A percentile compares a stretch with the other conserved stretches of the same genome.
phyloP scores from a whole-genome alignment of 805 yeast species.

The Candida oleophila region DNA sequence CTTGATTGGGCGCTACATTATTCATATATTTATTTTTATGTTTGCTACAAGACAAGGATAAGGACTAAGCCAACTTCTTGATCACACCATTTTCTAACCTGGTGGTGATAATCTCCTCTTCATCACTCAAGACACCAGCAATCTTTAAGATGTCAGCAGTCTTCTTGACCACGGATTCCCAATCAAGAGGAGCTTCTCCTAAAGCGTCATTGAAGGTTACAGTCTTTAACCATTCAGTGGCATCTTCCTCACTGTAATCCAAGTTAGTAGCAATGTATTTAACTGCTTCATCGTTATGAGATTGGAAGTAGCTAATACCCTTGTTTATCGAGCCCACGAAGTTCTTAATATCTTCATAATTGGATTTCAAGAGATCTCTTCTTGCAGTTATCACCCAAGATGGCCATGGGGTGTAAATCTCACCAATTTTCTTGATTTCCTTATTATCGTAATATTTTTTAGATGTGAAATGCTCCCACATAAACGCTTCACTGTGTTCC shows the following conservation, averaged over 20 bases:
- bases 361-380: conserved; percentile 30
- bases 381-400: conserved; percentile 80
- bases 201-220: conserved; percentile 57
- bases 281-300: conserved; percentile 62
- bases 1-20: too few species aligned
- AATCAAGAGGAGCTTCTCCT: conserved; percentile 42
- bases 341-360: conserved; percentile 20
- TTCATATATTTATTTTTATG: too few species aligned
- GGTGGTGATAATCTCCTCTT: conserved; percentile 19
- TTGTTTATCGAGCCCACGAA: conserved; percentile 57
- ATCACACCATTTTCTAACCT: conserved; percentile 26
- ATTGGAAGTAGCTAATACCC: conserved; percentile 67
- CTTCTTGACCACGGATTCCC: conserved; percentile 48
- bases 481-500: conserved; percentile 70
- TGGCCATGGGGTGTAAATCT: conserved; percentile 95
- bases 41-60: too few species aligned
- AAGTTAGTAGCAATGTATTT: conserved; percentile 62
- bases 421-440: conserved; percentile 82
- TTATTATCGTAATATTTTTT: conserved; percentile 77
- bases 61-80: conserved; percentile 9
- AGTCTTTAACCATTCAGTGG: conserved; percentile 76
- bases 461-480: conserved; percentile 95
- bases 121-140: conserved; percentile 58
- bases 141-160: conserved; percentile 57
- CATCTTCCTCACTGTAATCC: conserved; percentile 77